phyloP scores from a whole-genome alignment of 306 rosid species.

The Clitoria ternatea region DNA sequence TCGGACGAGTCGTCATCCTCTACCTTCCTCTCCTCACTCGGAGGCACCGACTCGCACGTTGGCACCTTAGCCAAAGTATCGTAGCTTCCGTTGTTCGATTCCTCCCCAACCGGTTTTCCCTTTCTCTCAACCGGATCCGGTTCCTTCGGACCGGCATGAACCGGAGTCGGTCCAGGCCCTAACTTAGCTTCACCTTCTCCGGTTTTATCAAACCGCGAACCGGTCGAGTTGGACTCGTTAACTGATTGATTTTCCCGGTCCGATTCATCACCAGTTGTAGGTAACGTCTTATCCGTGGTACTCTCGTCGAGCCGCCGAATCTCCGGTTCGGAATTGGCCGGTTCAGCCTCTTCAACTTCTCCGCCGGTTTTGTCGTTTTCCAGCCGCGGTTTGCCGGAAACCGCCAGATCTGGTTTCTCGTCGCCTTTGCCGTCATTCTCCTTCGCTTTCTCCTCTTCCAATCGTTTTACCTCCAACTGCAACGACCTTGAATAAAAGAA shows the following conservation, averaged over 20 bases:
- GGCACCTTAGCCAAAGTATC: constrained; percentile 43
- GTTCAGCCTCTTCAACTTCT: constrained; percentile 26
- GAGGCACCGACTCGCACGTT: constrained; percentile 41
- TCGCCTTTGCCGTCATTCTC: constrained; percentile 31
- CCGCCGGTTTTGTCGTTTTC: constrained; percentile 47
- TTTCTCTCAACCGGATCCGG: constrained; percentile 29
- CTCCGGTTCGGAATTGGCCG: constrained; percentile 34
- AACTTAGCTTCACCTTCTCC: constrained; percentile 16
- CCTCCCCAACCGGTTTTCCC: constrained; percentile 36
- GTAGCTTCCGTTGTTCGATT: constrained; percentile 69
- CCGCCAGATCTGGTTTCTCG: constrained; percentile 64
- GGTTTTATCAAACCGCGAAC: constrained; percentile 55
- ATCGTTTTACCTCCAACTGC: constrained; percentile 64
- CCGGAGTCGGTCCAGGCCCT: constrained; percentile 17
- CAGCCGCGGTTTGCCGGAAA: constrained; percentile 34
- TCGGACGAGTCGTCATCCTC: constrained; percentile 48
- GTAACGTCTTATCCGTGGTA: constrained; percentile 15
- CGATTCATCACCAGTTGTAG: constrained; percentile 42
- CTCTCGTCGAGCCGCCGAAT: constrained; percentile 28
- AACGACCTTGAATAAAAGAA: constrained; percentile 41
- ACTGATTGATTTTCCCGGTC: constrained; percentile 76
- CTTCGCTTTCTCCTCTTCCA: constrained; percentile 54
- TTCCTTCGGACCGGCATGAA: constrained; percentile 16
- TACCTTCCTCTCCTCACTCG: constrained; percentile 41
- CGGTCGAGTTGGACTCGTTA: constrained; percentile 78